Conservation (phyloP, 257 asterid species). For the Linderniella brevidens region DNA sequence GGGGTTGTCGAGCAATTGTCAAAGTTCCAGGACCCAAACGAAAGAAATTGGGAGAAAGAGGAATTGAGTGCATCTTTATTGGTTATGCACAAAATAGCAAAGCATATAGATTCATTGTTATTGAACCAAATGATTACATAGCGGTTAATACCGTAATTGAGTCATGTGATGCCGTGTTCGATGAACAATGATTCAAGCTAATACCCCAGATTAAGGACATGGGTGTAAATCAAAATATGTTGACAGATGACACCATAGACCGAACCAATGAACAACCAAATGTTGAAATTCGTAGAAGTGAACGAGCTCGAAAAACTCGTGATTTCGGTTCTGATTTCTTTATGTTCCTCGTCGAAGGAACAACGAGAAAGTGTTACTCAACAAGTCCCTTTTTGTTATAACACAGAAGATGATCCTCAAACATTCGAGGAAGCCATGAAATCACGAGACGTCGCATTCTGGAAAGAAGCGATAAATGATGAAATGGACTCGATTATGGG, state of each 20-base stretch:
- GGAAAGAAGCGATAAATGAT: background rate
- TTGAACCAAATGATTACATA: background rate
- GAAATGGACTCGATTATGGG: background rate
- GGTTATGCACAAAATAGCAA: background rate
- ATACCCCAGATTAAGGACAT: too few species aligned
- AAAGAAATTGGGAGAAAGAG: background rate
- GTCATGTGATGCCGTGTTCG: background rate
- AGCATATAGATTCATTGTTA: background rate
- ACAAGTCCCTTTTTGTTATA: background rate
- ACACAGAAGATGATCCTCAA: background rate
- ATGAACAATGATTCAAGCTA: too few species aligned
- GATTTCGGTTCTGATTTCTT: too few species aligned
- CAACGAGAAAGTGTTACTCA: too few species aligned
- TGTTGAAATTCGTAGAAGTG: too few species aligned
- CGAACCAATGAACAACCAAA: too few species aligned
- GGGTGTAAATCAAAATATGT: too few species aligned
- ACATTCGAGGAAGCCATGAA: background rate
- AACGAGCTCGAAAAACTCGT: too few species aligned
- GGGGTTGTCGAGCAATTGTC: background rate
- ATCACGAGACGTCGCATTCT: background rate
- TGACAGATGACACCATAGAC: too few species aligned
- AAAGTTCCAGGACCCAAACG: background rate
- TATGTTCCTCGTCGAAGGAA: background rate
- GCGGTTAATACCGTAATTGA: slow-evolving; percentile 1
- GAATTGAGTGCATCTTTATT: background rate